phyloP scores from a whole-genome alignment of 2,329 filamentous ascomycete genomes.

The Pseudocercospora cruenta region DNA sequence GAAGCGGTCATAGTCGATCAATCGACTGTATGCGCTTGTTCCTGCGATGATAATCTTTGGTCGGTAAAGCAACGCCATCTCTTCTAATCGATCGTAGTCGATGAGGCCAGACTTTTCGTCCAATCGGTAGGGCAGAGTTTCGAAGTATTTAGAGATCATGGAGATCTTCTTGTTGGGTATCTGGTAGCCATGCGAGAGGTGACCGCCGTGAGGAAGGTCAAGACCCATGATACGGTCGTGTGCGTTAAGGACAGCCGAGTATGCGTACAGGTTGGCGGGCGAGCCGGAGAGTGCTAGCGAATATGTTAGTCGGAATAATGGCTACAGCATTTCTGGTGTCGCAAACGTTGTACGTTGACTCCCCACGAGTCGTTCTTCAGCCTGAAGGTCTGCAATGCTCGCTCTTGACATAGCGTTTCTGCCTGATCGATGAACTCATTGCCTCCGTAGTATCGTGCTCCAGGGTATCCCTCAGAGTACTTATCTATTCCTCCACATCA shows the following conservation, averaged over 20 bases:
- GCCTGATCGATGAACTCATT: slow-evolving; percentile 99
- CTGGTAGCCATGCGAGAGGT: slow-evolving; percentile 97
- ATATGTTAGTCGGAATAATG: neutral
- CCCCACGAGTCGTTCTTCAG: slow-evolving; percentile 89
- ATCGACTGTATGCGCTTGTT: slow-evolving; percentile 91
- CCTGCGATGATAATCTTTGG: slow-evolving; percentile 96
- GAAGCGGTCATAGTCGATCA: slow-evolving; percentile 94
- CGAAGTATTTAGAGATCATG: slow-evolving; percentile 98
- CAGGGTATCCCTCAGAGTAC: slow-evolving; percentile 97
- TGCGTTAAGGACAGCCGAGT: slow-evolving; percentile 94
- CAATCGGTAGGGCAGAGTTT: slow-evolving; percentile 92
- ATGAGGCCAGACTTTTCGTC: slow-evolving; percentile 90
- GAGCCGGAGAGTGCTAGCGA: slow-evolving; percentile 60
- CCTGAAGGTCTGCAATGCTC: slow-evolving; percentile 89
- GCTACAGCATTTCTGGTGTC: neutral
- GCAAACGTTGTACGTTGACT: slow-evolving; percentile 92
- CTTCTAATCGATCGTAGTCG: slow-evolving; percentile 89
- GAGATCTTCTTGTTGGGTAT: slow-evolving; percentile 96
- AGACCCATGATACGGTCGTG: slow-evolving; percentile 97
- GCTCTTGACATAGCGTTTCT: slow-evolving; percentile 90
- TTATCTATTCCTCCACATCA: slow-evolving; percentile 61
- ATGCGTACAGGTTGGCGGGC: slow-evolving; percentile 96
- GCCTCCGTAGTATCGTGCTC: slow-evolving; percentile 97
- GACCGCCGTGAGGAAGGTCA: slow-evolving; percentile 90
- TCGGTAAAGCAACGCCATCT: slow-evolving; percentile 83